phyloP scores from a whole-genome alignment of 345 rosid species.

The Gossypium sturtianum region DNA sequence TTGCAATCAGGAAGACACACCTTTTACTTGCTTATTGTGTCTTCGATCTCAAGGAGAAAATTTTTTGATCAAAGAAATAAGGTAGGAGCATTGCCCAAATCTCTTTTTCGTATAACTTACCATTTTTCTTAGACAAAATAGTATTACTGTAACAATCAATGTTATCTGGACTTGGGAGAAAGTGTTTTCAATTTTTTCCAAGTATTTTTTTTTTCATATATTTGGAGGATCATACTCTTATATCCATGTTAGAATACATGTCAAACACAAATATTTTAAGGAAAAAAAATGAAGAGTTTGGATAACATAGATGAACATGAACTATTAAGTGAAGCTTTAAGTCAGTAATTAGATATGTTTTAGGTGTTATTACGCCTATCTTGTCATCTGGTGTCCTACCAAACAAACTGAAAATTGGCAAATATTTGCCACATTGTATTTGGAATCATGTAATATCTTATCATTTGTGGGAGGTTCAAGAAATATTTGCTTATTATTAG shows the following conservation, averaged over 20 bases:
- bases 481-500: background rate
- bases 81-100: background rate
- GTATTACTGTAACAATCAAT: background rate
- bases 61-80: slow-evolving; percentile 2
- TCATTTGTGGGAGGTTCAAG: background rate
- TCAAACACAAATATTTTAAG: background rate
- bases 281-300: background rate
- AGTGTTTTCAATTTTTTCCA: background rate
- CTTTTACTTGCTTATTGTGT: background rate
- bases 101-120: background rate
- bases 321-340: background rate
- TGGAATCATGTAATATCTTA: background rate
- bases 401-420: background rate
- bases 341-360: background rate
- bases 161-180: background rate
- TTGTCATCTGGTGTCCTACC: too few relatives aligned
- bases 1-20: background rate
- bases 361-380: background rate
- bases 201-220: background rate
- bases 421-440: slow-evolving; percentile 7
- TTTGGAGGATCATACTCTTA: background rate
- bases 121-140: background rate
- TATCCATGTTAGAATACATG: background rate
- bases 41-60: background rate
- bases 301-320: background rate